Evolutionary conservation across 345 rosid genomes (phyloP).

Genomic region (Eutrema heterophyllum): DNA sequence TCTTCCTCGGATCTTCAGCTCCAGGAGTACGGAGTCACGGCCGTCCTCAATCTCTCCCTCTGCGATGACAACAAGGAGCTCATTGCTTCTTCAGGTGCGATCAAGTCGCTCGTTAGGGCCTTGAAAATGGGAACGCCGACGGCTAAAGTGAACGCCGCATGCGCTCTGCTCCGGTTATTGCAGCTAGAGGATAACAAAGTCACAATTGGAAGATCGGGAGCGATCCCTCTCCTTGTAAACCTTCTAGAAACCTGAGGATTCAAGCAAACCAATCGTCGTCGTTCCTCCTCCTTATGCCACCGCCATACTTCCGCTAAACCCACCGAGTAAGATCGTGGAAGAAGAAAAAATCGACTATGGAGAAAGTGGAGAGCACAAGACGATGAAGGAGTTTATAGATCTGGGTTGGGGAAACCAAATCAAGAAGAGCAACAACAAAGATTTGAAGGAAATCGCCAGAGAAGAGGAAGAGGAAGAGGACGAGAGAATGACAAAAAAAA

Average conservation of each 20-base stretch:
- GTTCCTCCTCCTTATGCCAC: no score
- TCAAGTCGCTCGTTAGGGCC: constrained; percentile 74
- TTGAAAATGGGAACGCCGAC: constrained; percentile 68
- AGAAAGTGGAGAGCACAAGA: constrained; percentile 41
- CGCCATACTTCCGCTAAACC: constrained; percentile 41
- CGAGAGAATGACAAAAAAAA: no score
- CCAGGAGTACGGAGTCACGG: constrained; percentile 92
- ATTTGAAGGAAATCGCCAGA: constrained; percentile 48
- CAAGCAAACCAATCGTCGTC: no score
- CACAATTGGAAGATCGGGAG: no score
- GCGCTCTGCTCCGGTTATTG: constrained; percentile 83
- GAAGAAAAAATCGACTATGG: constrained; percentile 33
- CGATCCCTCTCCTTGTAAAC: no score
- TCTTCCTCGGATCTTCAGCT: constrained; percentile 70
- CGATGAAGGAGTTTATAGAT: constrained; percentile 84
- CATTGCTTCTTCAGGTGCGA: constrained; percentile 77
- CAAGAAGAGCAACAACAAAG: constrained; percentile 45
- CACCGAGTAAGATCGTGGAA: constrained; percentile 1
- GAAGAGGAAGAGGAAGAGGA: no score
- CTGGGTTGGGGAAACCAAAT: constrained; percentile 43
- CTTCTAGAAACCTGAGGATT: no score
- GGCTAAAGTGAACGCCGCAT: constrained; percentile 85
- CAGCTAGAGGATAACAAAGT: no score
- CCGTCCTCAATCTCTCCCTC: constrained; percentile 79
- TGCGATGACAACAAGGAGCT: constrained; percentile 86